phyloP scores from a whole-genome alignment of 78 protist species.

The Guillardia theta region DNA sequence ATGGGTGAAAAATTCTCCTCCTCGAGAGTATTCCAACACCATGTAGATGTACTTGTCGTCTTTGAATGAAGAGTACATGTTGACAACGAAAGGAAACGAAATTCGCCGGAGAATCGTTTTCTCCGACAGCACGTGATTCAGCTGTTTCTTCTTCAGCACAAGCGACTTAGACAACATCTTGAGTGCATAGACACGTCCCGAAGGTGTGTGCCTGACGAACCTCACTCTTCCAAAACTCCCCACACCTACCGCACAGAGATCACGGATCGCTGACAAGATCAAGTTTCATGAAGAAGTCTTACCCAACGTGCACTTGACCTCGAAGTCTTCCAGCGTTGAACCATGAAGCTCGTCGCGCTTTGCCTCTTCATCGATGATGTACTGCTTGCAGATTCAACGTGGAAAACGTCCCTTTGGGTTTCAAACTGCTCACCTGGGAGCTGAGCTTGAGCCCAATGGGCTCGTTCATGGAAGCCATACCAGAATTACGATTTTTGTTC shows the following conservation, averaged over 20 bases:
- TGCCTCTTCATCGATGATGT: not conserved
- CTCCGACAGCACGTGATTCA: slow-evolving; percentile 72
- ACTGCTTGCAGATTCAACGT: too few species aligned
- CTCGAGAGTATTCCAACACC: slow-evolving; percentile 74
- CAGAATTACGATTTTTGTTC: too few species aligned
- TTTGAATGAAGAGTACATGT: slow-evolving; percentile 67
- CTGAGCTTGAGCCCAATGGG: too few species aligned
- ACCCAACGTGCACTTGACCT: not conserved
- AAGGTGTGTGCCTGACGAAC: not conserved
- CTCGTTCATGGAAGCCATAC: too few species aligned
- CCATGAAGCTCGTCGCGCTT: not conserved
- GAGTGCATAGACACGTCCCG: slow-evolving; percentile 63
- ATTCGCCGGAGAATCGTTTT: slow-evolving; percentile 66
- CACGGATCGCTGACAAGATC: too few species aligned
- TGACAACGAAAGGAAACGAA: slow-evolving; percentile 84
- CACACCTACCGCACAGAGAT: too few species aligned
- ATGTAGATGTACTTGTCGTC: slow-evolving; percentile 76
- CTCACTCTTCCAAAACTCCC: slow-evolving; percentile 67
- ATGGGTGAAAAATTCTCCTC: slow-evolving; percentile 89
- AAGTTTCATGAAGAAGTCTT: too few species aligned
- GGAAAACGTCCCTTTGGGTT: too few species aligned
- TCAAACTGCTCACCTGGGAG: too few species aligned
- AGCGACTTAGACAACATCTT: slow-evolving; percentile 81
- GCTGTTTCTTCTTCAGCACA: slow-evolving; percentile 68
- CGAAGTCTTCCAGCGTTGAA: not conserved